Percentiles rank a stretch among this genome's conserved stretches.
These are phyloP conservation scores for Phytopythium mirpurense DNA, from an alignment of 352 stramenopile species.

Conservation along the genomic window DNA sequence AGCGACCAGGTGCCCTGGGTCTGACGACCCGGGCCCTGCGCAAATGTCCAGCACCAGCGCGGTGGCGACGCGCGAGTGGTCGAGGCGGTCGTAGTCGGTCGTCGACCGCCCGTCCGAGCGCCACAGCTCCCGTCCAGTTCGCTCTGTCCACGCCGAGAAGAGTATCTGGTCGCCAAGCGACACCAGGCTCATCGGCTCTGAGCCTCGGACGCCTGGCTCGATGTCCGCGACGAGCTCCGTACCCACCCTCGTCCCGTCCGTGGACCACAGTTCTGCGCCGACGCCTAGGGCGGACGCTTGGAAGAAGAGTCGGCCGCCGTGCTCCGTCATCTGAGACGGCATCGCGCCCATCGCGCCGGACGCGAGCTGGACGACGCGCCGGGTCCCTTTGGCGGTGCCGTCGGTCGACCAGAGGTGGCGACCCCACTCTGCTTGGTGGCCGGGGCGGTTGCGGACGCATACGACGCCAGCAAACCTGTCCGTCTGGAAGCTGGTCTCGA, in stretches of 20 bases:
- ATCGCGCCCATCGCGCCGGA: conserved; percentile 14
- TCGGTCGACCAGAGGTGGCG: conserved; percentile 83
- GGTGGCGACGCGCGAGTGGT: conserved; percentile 26
- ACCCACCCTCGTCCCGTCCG: conserved; percentile 45
- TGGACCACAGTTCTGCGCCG: conserved; percentile 74
- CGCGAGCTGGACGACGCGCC: conserved; percentile 48
- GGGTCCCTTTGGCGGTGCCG: conserved; percentile 57
- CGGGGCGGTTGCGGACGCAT: conserved; percentile 38
- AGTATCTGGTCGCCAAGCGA: conserved; percentile 31
- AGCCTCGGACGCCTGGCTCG: conserved; percentile 34
- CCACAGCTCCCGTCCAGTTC: conserved; percentile 54
- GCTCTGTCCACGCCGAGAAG: conserved; percentile 42
- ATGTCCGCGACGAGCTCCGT: conserved; percentile 59
- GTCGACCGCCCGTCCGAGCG: conserved; percentile 36
- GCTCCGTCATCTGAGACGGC: conserved; percentile 36
- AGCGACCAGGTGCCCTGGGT: conserved; percentile 43
- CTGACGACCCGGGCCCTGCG: conserved; percentile 30
- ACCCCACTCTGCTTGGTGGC: conserved; percentile 16
- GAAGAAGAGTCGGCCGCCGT: conserved; percentile 54
- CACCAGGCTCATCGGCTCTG: conserved; percentile 29
- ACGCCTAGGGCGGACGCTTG: conserved; percentile 42
- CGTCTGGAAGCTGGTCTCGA: conserved; percentile 42
- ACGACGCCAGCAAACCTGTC: conserved; percentile 74
- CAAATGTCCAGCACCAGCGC: conserved; percentile 62
- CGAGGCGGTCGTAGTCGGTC: conserved; percentile 21